Percentiles rank a stretch among this genome's conserved stretches.
phyloP scores from a whole-genome alignment of 163 green algal genomes.

The Scenedesmus sp. region DNA sequence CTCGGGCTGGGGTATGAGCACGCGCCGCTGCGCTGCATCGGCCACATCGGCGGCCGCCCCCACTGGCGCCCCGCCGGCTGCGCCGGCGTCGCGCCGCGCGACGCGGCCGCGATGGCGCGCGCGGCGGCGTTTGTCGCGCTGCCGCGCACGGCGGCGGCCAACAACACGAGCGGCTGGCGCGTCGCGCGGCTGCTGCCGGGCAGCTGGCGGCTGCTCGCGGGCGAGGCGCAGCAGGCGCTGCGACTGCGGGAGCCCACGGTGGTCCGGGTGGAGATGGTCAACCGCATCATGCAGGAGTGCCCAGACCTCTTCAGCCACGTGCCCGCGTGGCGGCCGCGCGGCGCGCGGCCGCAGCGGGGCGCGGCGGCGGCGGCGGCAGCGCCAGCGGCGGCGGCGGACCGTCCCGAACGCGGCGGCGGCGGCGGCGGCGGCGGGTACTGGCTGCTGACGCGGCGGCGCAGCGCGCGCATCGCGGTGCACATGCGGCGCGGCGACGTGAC shows the following conservation, averaged over 20 bases:
- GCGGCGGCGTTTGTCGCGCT: background rate
- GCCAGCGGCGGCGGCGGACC: background rate
- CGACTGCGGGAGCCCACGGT: too few relatives aligned
- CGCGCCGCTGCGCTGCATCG: conserved; percentile 16
- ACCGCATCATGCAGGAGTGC: background rate
- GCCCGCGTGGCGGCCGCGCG: background rate
- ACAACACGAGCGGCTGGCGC: background rate
- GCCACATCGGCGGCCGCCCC: conserved; percentile 4
- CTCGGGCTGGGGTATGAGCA: conserved; percentile 14
- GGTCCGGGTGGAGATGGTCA: background rate
- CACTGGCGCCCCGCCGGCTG: conserved; percentile 3
- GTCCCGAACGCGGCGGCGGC: background rate
- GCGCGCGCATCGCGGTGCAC: background rate
- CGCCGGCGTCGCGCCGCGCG: background rate
- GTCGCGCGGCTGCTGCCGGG: background rate
- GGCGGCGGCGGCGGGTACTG: background rate
- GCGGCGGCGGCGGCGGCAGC: background rate
- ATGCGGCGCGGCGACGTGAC: conserved; percentile 8
- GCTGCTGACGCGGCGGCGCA: background rate
- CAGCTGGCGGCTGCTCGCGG: background rate
- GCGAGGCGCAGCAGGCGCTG: background rate
- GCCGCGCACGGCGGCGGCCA: background rate
- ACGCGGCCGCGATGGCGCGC: background rate
- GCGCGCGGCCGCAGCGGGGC: background rate
- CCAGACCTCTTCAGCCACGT: conserved; percentile 12